Evolutionary conservation across 768 basidiomycete species (phyloP), one percentile per base, ranked within the genome.

Genomic region (Psilocybe cyanescens): DNA sequence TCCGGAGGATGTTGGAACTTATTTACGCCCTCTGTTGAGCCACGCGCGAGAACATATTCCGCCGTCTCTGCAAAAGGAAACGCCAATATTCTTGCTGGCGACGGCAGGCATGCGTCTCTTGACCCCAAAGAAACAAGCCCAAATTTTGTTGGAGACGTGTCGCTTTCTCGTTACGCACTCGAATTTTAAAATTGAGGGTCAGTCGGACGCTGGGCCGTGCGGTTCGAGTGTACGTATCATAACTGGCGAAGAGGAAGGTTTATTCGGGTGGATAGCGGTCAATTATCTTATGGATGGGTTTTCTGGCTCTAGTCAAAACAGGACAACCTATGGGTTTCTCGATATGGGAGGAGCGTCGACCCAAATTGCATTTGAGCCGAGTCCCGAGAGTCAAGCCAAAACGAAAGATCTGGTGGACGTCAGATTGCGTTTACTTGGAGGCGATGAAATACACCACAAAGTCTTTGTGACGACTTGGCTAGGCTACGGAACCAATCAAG

Each of bases 291-390:
- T 98, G 94, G 92, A 99, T 70, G 97, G 96, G 1, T 99, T 99
- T 70, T 80, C 79, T 7, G 81, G 82, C 8, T 74, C 75, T 0
- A 77, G 74, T 56, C 71, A 83, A 55, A 82, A 86, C 71, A 83
- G 81, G 52, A 93, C 94, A 17, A 98, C 97, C 3, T 99, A 94
- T 70, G 97, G 97, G 4, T 99, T 99, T 74, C 80, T 99, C 65
- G 97, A 99, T 73, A 99, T 99, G 97, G 97, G 97, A 55, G 97
- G 97, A 28, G 97, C 97, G 16, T 98, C 96, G 12, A 99, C 97
- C 7, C 97, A 99, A 75, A 96, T 99, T 63, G 97, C 97, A 9
- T 99, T 99, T 70, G 95, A 98, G 70, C 97, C 97, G 0, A 83
- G 83, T 46, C 73, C 78, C 5, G 88, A 87, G 60, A 82, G 83